Conservation (phyloP, 345 rosid genomes). For the Camelina laxa region DNA sequence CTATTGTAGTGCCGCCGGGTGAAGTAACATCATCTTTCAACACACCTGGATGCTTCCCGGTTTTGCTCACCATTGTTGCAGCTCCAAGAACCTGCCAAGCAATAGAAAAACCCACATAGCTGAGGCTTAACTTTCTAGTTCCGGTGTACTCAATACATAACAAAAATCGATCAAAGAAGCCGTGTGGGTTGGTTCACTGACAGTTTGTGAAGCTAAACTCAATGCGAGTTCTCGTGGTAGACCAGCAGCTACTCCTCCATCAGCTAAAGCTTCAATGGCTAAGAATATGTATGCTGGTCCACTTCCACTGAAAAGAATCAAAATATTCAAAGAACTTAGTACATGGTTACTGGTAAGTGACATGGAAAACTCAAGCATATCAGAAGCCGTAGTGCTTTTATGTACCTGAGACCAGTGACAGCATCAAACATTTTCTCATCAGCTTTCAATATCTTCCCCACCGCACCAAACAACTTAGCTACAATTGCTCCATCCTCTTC, state of each 20-base stretch:
- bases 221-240: slow-evolving; percentile 88
- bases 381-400: background rate
- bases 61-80: slow-evolving; percentile 74
- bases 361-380: background rate
- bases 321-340: background rate
- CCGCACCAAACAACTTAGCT: slow-evolving; percentile 69
- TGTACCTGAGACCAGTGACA: slow-evolving; percentile 86
- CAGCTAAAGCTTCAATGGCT: slow-evolving; percentile 95
- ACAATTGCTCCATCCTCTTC: slow-evolving; percentile 79
- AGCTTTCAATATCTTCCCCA: slow-evolving; percentile 87
- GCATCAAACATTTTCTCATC: slow-evolving; percentile 92
- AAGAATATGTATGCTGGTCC: slow-evolving; percentile 89
- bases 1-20: slow-evolving; percentile 90
- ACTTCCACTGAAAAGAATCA: slow-evolving; percentile 65
- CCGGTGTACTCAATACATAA: background rate
- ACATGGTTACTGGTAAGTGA: slow-evolving; percentile 12
- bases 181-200: slow-evolving; percentile 43
- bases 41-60: slow-evolving; percentile 88
- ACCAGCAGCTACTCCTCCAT: slow-evolving; percentile 98
- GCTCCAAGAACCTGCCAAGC: slow-evolving; percentile 84
- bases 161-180: background rate
- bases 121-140: slow-evolving; percentile 9
- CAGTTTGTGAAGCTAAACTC: slow-evolving; percentile 87
- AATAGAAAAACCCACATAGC: background rate
- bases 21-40: slow-evolving; percentile 94